Evolutionary conservation across 345 rosid species (phyloP).

Genomic region (Syzygium jambos): DNA sequence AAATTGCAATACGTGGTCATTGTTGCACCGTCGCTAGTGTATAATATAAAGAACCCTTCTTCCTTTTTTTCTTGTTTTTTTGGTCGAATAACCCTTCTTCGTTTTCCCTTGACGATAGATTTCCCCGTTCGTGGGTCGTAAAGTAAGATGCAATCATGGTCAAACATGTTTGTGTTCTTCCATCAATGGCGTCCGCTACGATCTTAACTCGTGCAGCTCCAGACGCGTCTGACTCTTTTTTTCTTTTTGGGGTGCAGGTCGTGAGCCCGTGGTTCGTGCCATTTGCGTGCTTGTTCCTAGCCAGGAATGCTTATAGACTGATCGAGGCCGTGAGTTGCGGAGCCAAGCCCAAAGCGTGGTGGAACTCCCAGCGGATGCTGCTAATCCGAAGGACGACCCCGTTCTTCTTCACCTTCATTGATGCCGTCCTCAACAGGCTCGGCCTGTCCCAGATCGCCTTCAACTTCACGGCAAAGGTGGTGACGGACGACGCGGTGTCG

Average conservation of each 20-base stretch:
- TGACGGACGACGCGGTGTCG: constrained; percentile 16
- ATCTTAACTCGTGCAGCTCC: too few species aligned
- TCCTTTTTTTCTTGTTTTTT: background rate
- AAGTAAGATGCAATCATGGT: background rate
- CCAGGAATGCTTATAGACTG: constrained; percentile 10
- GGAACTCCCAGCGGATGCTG: constrained; percentile 31
- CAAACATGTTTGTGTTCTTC: background rate
- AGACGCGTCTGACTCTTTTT: background rate
- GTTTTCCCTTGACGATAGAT: too few species aligned
- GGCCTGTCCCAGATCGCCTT: constrained; percentile 28
- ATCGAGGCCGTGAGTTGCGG: constrained; percentile 11
- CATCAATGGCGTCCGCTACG: background rate
- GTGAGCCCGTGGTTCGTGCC: constrained; percentile 23
- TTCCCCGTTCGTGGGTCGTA: background rate
- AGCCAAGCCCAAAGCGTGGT: constrained; percentile 22
- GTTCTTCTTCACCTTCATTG: constrained; percentile 17
- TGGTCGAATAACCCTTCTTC: too few species aligned
- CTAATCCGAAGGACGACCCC: constrained; percentile 19
- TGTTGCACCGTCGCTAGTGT: too few species aligned
- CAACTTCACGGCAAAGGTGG: constrained; percentile 24
- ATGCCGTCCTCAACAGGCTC: constrained; percentile 7
- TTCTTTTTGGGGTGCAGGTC: constrained; percentile 3
- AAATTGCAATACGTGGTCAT: too few species aligned
- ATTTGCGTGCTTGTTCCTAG: constrained; percentile 17
- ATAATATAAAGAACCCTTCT: background rate